Percentiles rank a stretch among this genome's conserved stretches.
phyloP scores from a whole-genome alignment of 306 rosid species.

The Quercus dentata region DNA sequence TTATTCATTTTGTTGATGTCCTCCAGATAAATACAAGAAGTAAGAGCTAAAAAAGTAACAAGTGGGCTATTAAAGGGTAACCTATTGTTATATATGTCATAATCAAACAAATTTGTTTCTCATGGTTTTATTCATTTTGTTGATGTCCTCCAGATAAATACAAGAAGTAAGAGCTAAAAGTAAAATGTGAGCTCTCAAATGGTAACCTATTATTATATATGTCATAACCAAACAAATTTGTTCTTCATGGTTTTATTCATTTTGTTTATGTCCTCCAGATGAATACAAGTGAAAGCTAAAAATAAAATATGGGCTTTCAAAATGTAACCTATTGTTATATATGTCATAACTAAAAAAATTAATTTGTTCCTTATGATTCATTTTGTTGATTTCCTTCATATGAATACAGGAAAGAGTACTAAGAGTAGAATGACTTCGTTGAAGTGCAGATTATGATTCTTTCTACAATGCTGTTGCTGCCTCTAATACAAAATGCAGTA shows the following conservation, averaged over 20 bases:
- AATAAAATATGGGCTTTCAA: slow-evolving; percentile 10
- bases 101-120: too few species aligned
- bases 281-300: too few species aligned
- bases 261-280: too few species aligned
- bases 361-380: neutral
- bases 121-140: too few species aligned
- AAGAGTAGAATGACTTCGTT: neutral
- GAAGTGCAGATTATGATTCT: neutral
- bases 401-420: neutral
- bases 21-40: neutral
- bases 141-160: too few species aligned
- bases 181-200: too few species aligned
- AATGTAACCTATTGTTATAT: slow-evolving; percentile 22
- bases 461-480: neutral
- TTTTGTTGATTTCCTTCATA: neutral
- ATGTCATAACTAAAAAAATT: slow-evolving; percentile 13
- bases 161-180: too few species aligned
- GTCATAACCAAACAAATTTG: too few species aligned
- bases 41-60: neutral
- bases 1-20: neutral
- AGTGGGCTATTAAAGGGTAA: slow-evolving; percentile 5
- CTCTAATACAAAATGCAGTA: neutral
- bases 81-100: too few species aligned
- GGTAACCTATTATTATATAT: too few species aligned
- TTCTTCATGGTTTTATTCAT: too few species aligned